These are phyloP conservation scores for Nepenthes alata DNA, from an alignment of 179 eudicot genomes.

Conservation along the genomic window DNA sequence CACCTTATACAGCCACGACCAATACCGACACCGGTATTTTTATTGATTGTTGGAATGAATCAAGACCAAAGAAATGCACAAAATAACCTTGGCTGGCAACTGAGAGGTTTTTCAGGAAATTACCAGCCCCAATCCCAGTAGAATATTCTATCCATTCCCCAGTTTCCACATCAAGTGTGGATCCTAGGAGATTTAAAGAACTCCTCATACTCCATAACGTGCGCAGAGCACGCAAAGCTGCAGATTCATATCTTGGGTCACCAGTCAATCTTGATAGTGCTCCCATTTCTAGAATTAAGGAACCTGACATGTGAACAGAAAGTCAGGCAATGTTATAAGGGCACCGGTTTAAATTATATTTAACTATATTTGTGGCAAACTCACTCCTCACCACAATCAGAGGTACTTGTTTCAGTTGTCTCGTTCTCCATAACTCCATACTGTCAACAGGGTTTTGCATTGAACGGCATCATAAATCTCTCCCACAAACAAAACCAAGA, in stretches of 20 bases:
- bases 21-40: no score
- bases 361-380: conserved; percentile 3
- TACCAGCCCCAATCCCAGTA: conserved; percentile 95
- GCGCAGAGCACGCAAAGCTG: conserved; percentile 81
- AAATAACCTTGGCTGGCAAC: no score
- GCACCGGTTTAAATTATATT: background rate
- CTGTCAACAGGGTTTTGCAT: conserved; percentile 63
- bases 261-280: conserved; percentile 83
- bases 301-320: conserved; percentile 41
- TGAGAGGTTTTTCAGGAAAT: conserved; percentile 3
- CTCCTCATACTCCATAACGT: conserved; percentile 95
- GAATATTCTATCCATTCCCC: conserved; percentile 92
- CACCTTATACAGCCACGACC: no score
- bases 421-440: conserved; percentile 89
- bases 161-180: conserved; percentile 75
- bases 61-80: background rate
- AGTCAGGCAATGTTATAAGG: conserved; percentile 10
- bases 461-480: conserved; percentile 41
- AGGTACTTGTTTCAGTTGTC: conserved; percentile 97
- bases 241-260: conserved; percentile 67
- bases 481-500: conserved; percentile 37
- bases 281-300: conserved; percentile 97
- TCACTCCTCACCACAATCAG: conserved; percentile 67
- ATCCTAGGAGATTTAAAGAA: conserved; percentile 85
- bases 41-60: background rate